phyloP scores from a whole-genome alignment of 371 early-diverging fungal species.

The Rhizopus arrhizus region DNA sequence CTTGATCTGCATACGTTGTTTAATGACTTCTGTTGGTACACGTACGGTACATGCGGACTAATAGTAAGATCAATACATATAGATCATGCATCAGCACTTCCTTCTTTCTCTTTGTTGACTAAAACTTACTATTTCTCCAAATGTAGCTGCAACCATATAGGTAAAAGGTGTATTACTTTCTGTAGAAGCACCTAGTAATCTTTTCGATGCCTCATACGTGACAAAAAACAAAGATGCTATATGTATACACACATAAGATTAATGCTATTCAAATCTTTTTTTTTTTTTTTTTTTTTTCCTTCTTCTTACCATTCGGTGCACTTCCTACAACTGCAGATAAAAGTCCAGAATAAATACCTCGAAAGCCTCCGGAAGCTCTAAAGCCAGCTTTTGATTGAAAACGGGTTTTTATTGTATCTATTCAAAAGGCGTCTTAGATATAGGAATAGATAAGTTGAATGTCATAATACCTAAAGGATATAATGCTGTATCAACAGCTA shows the following conservation, averaged over 20 bases:
- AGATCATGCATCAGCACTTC: not conserved
- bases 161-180: slow-evolving; percentile 58
- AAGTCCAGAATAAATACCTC: slow-evolving; percentile 88
- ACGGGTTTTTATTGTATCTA: slow-evolving; percentile 91
- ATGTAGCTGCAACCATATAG: slow-evolving; percentile 89
- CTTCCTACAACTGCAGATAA: slow-evolving; percentile 90
- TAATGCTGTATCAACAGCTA: slow-evolving; percentile 82
- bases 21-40: slow-evolving; percentile 94
- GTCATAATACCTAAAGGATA: slow-evolving; percentile 70
- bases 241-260: not conserved
- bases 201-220: slow-evolving; percentile 84
- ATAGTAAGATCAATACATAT: not conserved
- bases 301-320: slow-evolving; percentile 79
- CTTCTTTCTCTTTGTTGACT: not conserved
- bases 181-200: slow-evolving; percentile 32
- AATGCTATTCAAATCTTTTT: slow-evolving; percentile 1
- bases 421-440: not conserved
- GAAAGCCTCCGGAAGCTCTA: slow-evolving; percentile 85
- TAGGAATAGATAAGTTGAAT: not conserved
- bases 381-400: slow-evolving; percentile 89
- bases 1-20: slow-evolving; percentile 92
- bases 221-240: slow-evolving; percentile 91
- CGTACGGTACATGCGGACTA: slow-evolving; percentile 90
- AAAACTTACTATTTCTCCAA: slow-evolving; percentile 83
- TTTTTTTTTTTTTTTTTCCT: not conserved